These are phyloP conservation scores for Mycena galericulata DNA, from an alignment of 768 basidiomycete species.

Conservation along the genomic window DNA sequence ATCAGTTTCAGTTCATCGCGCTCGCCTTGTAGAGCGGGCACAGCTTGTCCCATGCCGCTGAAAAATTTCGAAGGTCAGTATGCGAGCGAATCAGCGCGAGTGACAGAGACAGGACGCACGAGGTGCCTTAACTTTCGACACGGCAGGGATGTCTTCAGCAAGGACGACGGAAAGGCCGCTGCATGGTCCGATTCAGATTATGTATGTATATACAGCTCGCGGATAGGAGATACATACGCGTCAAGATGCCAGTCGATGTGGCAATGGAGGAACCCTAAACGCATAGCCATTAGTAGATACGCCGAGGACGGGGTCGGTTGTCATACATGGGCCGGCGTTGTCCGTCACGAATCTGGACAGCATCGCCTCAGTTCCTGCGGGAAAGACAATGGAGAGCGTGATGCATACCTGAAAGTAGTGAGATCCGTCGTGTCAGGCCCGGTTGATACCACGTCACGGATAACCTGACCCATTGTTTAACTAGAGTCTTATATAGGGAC, in stretches of 20 bases:
- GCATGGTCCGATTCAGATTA: conserved; percentile 23
- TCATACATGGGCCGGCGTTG: conserved; percentile 46
- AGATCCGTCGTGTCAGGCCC: too few relatives aligned
- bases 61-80: too few relatives aligned
- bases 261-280: conserved; percentile 43
- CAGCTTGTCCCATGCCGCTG: conserved; percentile 34
- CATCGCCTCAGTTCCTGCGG: neutral
- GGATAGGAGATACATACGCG: conserved; percentile 35
- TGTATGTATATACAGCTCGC: conserved; percentile 1
- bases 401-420: neutral
- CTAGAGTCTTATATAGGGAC: too few relatives aligned
- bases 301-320: too few relatives aligned
- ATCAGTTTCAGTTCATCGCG: neutral
- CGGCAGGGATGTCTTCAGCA: conserved; percentile 45
- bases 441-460: conserved; percentile 59
- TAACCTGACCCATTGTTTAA: neutral
- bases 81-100: too few relatives aligned
- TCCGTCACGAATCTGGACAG: conserved; percentile 54
- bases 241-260: conserved; percentile 55
- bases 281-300: neutral
- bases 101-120: too few relatives aligned
- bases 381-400: too few relatives aligned
- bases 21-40: conserved; percentile 38
- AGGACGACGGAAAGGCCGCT: conserved; percentile 54
- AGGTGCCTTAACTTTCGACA: too few relatives aligned